These are phyloP conservation scores for Ustilago vetiveriae DNA, from an alignment of 1,284 basidiomycete genomes.

Conservation along the genomic window DNA sequence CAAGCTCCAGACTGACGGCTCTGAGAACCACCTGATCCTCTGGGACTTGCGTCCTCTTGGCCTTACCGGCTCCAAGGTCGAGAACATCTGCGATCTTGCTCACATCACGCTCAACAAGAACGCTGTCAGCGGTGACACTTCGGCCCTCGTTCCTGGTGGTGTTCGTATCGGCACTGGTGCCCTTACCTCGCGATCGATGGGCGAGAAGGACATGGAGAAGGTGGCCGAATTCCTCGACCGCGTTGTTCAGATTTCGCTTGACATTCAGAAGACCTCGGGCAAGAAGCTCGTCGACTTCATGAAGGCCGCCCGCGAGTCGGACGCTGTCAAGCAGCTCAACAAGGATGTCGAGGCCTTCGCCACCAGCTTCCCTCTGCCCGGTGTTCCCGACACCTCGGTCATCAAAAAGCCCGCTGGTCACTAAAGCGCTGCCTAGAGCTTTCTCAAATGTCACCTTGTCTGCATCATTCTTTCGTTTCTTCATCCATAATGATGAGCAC, in stretches of 20 bases:
- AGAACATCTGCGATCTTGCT: constrained; percentile 96
- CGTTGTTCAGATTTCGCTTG: constrained; percentile 62
- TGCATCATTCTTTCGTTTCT: constrained; percentile 28
- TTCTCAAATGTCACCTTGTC: constrained; percentile 12
- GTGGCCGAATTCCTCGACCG: constrained; percentile 80
- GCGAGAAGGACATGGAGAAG: constrained; percentile 81
- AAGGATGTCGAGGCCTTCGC: constrained; percentile 83
- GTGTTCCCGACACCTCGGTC: constrained; percentile 75
- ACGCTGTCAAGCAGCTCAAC: constrained; percentile 79
- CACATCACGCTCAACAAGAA: constrained; percentile 85
- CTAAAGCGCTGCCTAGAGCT: constrained; percentile 13
- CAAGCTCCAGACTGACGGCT: constrained; percentile 95
- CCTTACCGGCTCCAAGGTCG: constrained; percentile 95
- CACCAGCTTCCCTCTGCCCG: constrained; percentile 88
- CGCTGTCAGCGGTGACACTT: constrained; percentile 88
- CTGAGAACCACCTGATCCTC: constrained; percentile 96
- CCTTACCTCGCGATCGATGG: constrained; percentile 92
- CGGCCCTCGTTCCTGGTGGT: constrained; percentile 97
- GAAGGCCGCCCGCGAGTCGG: constrained; percentile 76
- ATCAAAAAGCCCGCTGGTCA: constrained; percentile 61
- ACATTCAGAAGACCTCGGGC: constrained; percentile 87
- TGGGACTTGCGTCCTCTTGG: constrained; percentile 97
- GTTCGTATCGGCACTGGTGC: constrained; percentile 96
- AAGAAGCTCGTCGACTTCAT: constrained; percentile 95
- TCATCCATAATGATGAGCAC: constrained; percentile 30